Percentiles rank a stretch among this genome's conserved stretches.
These are phyloP conservation scores for Balakata baccata DNA, from an alignment of 345 rosid genomes.

Conservation along the genomic window DNA sequence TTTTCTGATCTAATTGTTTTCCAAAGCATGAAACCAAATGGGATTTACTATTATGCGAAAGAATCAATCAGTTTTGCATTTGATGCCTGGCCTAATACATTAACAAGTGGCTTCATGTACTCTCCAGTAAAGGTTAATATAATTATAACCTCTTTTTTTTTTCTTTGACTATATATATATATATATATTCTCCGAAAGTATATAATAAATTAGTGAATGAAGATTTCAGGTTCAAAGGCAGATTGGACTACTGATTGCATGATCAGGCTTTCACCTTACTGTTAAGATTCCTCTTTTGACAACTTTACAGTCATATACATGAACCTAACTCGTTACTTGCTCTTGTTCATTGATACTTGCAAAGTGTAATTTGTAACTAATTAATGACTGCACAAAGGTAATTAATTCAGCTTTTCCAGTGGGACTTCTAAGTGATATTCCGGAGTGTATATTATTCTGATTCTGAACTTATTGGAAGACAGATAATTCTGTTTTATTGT, in stretches of 20 bases:
- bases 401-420: constrained; percentile 20
- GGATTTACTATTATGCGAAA: too few relatives aligned
- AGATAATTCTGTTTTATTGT: neutral
- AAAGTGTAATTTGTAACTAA: neutral
- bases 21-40: neutral
- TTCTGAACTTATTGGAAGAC: neutral
- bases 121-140: too few relatives aligned
- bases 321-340: neutral
- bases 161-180: too few relatives aligned
- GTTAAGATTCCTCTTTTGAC: constrained; percentile 1
- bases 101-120: too few relatives aligned
- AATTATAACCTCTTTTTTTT: too few relatives aligned
- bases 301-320: constrained; percentile 9
- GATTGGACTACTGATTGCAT: neutral
- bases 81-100: too few relatives aligned
- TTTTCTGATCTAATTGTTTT: neutral
- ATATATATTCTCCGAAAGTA: neutral
- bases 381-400: neutral
- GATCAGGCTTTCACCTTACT: neutral
- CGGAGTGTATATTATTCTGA: constrained; percentile 5
- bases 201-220: neutral
- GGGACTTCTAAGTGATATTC: constrained; percentile 25
- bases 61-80: too few relatives aligned
- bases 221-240: neutral
- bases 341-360: too few relatives aligned